Evolutionary conservation across 116 monocot genomes (phyloP).

Genomic region (Phalaenopsis hybrid): DNA sequence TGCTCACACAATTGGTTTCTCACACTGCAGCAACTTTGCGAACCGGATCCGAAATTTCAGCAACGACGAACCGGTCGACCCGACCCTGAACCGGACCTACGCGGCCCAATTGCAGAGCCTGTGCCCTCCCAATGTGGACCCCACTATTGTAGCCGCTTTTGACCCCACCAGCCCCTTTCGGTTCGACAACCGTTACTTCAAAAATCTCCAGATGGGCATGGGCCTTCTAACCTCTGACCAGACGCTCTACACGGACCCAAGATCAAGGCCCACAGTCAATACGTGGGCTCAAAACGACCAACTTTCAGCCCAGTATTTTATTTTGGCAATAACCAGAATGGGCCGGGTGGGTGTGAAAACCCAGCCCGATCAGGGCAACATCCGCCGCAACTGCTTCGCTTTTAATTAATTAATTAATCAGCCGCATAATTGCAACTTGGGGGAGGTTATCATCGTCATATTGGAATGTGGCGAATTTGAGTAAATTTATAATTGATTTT

Average conservation of each 20-base stretch:
- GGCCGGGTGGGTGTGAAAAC: conserved; percentile 69
- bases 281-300: conserved; percentile 21
- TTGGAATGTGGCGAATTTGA: no score
- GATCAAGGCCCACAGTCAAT: conserved; percentile 48
- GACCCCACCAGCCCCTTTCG: conserved; percentile 50
- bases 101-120: conserved; percentile 26
- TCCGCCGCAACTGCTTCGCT: conserved; percentile 41
- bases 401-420: conserved; percentile 25
- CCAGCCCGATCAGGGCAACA: conserved; percentile 35
- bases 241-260: conserved; percentile 42
- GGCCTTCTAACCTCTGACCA: conserved; percentile 71
- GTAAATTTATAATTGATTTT: no score
- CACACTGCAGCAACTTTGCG: conserved; percentile 48
- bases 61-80: conserved; percentile 24
- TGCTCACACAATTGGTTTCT: conserved; percentile 52
- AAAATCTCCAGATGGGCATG: conserved; percentile 53
- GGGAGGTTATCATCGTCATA: no score
- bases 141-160: conserved; percentile 30
- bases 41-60: conserved; percentile 44
- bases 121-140: conserved; percentile 44
- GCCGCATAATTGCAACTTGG: no score
- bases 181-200: conserved; percentile 84
- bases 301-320: conserved; percentile 39
- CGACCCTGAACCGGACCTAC: conserved; percentile 44
- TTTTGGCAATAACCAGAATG: conserved; percentile 48